A percentile compares a stretch with the other conserved stretches of the same genome.
Conservation (phyloP, 2,329 filamentous ascomycete species). For the Pyrenochaeta sp. region DNA sequence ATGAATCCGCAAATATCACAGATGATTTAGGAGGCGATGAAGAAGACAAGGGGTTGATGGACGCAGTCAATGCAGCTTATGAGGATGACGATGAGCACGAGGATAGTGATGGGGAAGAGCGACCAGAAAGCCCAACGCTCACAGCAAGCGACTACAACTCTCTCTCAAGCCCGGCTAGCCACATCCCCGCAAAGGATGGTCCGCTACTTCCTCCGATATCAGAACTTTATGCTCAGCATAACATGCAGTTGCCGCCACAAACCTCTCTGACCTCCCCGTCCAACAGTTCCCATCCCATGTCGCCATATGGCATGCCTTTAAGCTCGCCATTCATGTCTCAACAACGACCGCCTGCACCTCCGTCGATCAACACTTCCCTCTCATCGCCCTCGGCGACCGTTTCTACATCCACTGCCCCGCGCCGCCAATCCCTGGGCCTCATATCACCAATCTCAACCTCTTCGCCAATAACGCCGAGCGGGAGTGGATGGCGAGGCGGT, state of each 20-base stretch:
- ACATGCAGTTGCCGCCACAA: constrained; percentile 20
- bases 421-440: constrained; percentile 41
- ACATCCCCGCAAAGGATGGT: constrained; percentile 15
- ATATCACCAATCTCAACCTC: constrained; percentile 44
- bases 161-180: constrained; percentile 32
- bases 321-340: constrained; percentile 34
- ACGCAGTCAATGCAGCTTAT: constrained; percentile 41
- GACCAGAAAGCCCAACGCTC: constrained; percentile 43
- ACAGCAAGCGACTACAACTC: constrained; percentile 42
- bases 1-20: constrained; percentile 30
- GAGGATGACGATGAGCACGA: constrained; percentile 28
- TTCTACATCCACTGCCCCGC: constrained; percentile 28
- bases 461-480: constrained; percentile 42
- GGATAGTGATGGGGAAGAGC: constrained; percentile 22
- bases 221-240: constrained; percentile 24
- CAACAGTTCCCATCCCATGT: constrained; percentile 30
- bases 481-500: constrained; percentile 38
- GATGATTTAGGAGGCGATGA: constrained; percentile 29
- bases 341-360: constrained; percentile 26
- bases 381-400: constrained; percentile 35
- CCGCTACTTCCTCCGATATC: constrained; percentile 29
- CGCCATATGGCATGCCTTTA: constrained; percentile 34
- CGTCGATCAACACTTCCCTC: constrained; percentile 34
- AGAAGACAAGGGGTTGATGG: constrained; percentile 33
- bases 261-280: constrained; percentile 29